Base-by-base conservation (phyloP, 495 filamentous ascomycete genomes). In the Xeromyces bisporus region DNA sequence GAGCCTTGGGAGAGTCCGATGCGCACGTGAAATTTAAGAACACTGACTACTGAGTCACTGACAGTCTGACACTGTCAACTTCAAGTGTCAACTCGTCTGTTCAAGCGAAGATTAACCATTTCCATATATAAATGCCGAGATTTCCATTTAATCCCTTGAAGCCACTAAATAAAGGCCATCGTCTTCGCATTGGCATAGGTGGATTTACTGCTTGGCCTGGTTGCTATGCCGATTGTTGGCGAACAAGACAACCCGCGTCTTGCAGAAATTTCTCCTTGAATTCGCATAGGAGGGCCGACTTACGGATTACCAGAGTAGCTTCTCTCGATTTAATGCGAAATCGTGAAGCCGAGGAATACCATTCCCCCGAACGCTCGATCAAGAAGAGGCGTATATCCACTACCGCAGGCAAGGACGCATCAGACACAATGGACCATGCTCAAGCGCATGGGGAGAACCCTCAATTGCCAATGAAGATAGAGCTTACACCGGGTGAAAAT, bases 401-500 rank as follows among this genome's bases (percentile, higher is more conserved):
- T 14, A 16, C 28, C 9, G 28, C 37, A 4, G 12, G 26, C 32
- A 37, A 32, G 29, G 29, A 49, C 14, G 25, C 12, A 14, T 28
- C 30, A 17, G 28, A 37, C 41, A 34, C 18, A 14, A 58, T 55
- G 52, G 37, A 32, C 27, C 35, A 33, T 12, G 33, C 33, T 15
- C 25, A 34, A 7, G 18, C 24, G 2, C 18, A 15, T 15, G 23
- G 35, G 26, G 24, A 10, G 23, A 32, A 10, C 17, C 27, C 23
- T 12, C 26, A 38, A 18, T n/a, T 36, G 23, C 35, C 47, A 11
- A 47, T 57, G 16, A 60, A 42, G 14, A 66, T 83, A 11, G 43
- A 65, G 29, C 67, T 91, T 32, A 82, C 64, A 12, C 60, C 68
- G 2, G 59, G 68, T 26, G 84, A 93, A 50, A 53, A 59, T 21